Evolutionary conservation across 768 basidiomycete species (phyloP), one percentile per base, ranked within the genome.

Genomic region (Russula sp.): DNA sequence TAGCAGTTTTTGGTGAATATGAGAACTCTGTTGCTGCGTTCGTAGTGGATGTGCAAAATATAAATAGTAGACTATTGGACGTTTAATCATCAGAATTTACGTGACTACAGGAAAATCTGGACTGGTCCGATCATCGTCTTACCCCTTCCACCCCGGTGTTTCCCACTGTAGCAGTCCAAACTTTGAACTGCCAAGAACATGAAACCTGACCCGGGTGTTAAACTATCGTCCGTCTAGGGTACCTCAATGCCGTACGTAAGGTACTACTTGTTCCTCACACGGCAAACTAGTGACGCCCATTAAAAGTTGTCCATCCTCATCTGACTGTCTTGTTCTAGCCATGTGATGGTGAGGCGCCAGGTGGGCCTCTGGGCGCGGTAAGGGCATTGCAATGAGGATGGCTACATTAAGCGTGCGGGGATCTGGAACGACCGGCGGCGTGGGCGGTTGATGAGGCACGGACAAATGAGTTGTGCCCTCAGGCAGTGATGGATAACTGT

Each of bases 381-480:
- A 61, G 0, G 66, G 67, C 67, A 68, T 68, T 13, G 49, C 54
- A 11, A 68, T 56, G 13, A 68, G 52, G 37, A 66, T 42, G 27
- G 59, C 65, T 6, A 68, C 59, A 9, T 63, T 55, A n/a, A 64
- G 58, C 20, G 18, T 40, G 18, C 40, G 50, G n/a, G 5, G 39
- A 32, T 65, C 54, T 37, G 55, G 7, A 32, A 16, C 16, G 44
- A 37, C 13, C 1, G 50, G 54, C 6, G 7, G 40, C 27, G 22
- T 14, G 18, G 54, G 50, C 13, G 61, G 20, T 10, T 3, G 4
- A 42, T 35, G 5, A 39, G 50, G n/a, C 20, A 45, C 40, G 42
- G 54, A 27, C 2, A 52, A 47, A 16, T 52, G 34, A 18, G 10
- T 6, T 31, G 49, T 18, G 49, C n/a, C 31, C 14, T 37, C 7